These are phyloP conservation scores for Verticillium nonalfalfae DNA, from an alignment of 2,329 filamentous ascomycete genomes.

Conservation along the genomic window DNA sequence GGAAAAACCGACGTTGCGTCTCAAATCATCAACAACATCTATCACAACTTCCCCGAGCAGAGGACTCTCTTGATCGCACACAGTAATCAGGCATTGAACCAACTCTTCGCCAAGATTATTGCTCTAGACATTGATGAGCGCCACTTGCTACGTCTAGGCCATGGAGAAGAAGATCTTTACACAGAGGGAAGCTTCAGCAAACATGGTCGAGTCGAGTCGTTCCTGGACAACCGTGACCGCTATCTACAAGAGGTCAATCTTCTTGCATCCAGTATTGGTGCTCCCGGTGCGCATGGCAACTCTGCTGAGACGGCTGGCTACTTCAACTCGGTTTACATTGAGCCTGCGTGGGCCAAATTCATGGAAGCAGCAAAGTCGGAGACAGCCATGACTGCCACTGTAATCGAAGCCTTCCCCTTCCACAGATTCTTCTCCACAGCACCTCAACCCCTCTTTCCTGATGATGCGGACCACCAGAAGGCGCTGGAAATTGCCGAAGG, in stretches of 20 bases:
- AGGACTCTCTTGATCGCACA: constrained; percentile 90
- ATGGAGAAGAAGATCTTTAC: constrained; percentile 90
- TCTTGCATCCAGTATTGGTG: constrained; percentile 76
- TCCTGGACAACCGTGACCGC: constrained; percentile 77
- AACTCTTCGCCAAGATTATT: constrained; percentile 97
- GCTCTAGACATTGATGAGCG: constrained; percentile 92
- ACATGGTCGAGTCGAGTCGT: constrained; percentile 88
- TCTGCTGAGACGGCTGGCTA: constrained; percentile 96
- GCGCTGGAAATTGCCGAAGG: constrained; percentile 72
- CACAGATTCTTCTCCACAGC: constrained; percentile 80
- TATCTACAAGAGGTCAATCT: constrained; percentile 81
- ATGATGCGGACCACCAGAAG: constrained; percentile 56
- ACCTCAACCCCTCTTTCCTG: constrained; percentile 77
- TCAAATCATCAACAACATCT: constrained; percentile 98
- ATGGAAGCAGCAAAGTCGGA: constrained; percentile 46
- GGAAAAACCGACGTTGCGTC: constrained; percentile 99
- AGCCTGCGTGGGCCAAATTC: constrained; percentile 84
- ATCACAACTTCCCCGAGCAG: constrained; percentile 93
- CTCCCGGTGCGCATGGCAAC: constrained; percentile 89
- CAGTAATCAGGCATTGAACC: constrained; percentile 96
- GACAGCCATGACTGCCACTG: constrained; percentile 48
- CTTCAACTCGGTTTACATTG: constrained; percentile 87
- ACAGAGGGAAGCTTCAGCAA: constrained; percentile 88
- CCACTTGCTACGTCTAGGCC: constrained; percentile 84
- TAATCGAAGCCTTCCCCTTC: constrained; percentile 78